These are phyloP conservation scores for Scutellaria minor DNA, from an alignment of 257 asterid species.

Conservation along the genomic window DNA sequence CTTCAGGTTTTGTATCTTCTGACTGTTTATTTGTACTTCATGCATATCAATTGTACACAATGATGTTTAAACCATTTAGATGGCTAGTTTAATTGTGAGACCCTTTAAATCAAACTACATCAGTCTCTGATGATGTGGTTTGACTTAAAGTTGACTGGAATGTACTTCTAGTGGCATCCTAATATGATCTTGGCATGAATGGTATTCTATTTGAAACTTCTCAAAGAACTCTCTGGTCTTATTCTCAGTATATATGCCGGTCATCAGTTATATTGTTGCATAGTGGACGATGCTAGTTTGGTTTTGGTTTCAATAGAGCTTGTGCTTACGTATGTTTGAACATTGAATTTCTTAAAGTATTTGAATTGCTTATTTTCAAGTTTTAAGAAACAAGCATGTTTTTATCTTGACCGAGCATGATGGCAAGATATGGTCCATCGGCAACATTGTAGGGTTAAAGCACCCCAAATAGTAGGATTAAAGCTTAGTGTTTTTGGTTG, in stretches of 20 bases:
- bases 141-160: constrained; percentile 1
- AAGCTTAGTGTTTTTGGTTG: too few species aligned
- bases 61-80: constrained; percentile 4
- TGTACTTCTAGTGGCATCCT: neutral
- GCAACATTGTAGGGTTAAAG: too few species aligned
- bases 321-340: neutral
- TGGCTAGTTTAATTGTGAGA: neutral
- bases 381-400: too few species aligned
- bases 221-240: neutral
- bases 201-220: neutral
- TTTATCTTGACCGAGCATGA: too few species aligned
- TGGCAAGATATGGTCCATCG: too few species aligned
- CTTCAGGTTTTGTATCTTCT: neutral
- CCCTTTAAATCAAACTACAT: neutral
- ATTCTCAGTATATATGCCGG: neutral
- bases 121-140: neutral
- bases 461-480: too few species aligned
- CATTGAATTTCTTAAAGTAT: too few species aligned
- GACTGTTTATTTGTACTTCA: neutral
- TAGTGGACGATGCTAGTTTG: neutral
- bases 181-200: constrained; percentile 2
- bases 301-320: neutral
- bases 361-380: too few species aligned
- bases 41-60: constrained; percentile 10
- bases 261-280: neutral